Evolutionary conservation across 2,329 filamentous ascomycete genomes (phyloP).

Genomic region (Hymenoscyphus fructigenus): DNA sequence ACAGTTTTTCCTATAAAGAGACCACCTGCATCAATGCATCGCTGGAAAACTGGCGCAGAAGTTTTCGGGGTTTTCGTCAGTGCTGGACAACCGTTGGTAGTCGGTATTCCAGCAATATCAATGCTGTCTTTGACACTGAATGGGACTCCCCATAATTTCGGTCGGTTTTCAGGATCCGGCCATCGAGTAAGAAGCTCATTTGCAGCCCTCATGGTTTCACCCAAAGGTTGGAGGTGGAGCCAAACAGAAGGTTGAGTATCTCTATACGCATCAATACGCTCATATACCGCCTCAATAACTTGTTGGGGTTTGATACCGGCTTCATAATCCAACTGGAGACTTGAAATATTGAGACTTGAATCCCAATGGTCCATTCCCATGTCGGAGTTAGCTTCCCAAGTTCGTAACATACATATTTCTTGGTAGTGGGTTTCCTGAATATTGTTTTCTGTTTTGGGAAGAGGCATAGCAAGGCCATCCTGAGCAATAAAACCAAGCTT

Average conservation of each 20-base stretch:
- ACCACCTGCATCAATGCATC: conserved; percentile 50
- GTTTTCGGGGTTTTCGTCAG: conserved; percentile 46
- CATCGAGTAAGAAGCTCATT: conserved; percentile 43
- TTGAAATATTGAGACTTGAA: conserved; percentile 31
- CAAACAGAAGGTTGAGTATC: conserved; percentile 48
- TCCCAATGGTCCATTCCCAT: conserved; percentile 28
- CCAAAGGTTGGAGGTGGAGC: conserved; percentile 47
- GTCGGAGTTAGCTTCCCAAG: conserved; percentile 17
- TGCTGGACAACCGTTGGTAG: conserved; percentile 46
- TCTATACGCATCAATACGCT: conserved; percentile 43
- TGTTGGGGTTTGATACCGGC: conserved; percentile 30
- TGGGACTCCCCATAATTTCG: conserved; percentile 50
- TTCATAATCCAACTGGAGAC: conserved; percentile 29
- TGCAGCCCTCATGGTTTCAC: conserved; percentile 43
- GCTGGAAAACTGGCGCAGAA: conserved; percentile 47
- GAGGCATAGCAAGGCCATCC: conserved; percentile 27
- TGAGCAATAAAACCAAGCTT: conserved; percentile 26
- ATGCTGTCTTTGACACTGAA: conserved; percentile 53
- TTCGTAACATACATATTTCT: conserved; percentile 32
- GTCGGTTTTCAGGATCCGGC: conserved; percentile 41
- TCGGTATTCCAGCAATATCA: conserved; percentile 46
- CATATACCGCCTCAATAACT: conserved; percentile 32
- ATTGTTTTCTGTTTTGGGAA: conserved; percentile 16
- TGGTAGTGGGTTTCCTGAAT: conserved; percentile 24
- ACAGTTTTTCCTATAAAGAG: conserved; percentile 55